A percentile compares a stretch with the other conserved stretches of the same genome.
Evolutionary conservation across 495 filamentous ascomycete species (phyloP).

Genomic region (Wilcoxina mikolae): DNA sequence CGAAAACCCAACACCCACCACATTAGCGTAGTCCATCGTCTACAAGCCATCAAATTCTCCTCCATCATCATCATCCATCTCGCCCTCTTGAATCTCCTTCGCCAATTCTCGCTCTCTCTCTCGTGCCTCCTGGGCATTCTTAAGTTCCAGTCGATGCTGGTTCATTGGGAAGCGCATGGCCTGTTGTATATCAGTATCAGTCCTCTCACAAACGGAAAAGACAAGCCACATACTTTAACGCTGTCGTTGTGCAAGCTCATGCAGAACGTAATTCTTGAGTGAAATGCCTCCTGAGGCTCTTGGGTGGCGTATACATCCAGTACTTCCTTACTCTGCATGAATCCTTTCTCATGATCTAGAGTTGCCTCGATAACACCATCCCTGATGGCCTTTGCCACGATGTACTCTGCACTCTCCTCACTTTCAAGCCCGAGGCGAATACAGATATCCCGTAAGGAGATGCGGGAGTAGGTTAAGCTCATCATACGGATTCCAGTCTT

Average conservation of each 20-base stretch:
- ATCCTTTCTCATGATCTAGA: conserved; percentile 83
- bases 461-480: conserved; percentile 91
- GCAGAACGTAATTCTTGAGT: conserved; percentile 85
- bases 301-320: conserved; percentile 90
- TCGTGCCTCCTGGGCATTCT: conserved; percentile 92
- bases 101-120: conserved; percentile 92
- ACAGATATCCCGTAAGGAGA: conserved; percentile 95
- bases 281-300: conserved; percentile 92
- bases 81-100: conserved; percentile 97
- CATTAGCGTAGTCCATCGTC: neutral
- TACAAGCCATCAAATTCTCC: conserved; percentile 97
- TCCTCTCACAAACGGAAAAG: conserved; percentile 16
- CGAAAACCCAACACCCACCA: neutral
- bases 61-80: conserved; percentile 93
- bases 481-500: conserved; percentile 99
- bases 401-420: conserved; percentile 95
- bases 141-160: conserved; percentile 90
- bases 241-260: conserved; percentile 88
- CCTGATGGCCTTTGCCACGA: conserved; percentile 94
- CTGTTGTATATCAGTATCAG: conserved; percentile 32
- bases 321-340: conserved; percentile 95
- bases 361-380: conserved; percentile 96
- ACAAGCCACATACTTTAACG: conserved; percentile 64
- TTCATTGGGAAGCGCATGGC: conserved; percentile 99
- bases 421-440: conserved; percentile 80